Evolutionary conservation across 192 early-diverging fungal species (phyloP), one percentile per base, ranked within the genome.

Genomic region (Chytriomyces sp.): DNA sequence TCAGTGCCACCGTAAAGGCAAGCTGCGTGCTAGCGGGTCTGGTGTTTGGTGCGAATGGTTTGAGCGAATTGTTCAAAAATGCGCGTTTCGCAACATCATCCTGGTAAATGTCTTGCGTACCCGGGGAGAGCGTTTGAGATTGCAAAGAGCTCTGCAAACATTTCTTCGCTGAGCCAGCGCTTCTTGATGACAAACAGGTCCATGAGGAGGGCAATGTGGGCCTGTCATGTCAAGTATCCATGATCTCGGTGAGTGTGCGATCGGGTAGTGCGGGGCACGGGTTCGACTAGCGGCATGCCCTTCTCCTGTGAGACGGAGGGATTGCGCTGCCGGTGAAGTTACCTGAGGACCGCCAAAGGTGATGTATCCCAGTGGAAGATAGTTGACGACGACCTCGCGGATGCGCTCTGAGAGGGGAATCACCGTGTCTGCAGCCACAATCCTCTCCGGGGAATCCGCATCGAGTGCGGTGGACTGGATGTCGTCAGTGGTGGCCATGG

Each of bases 261-360:
- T 58, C n/a, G 10, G 44, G 10, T 49, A 14, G 10, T 14, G 44
- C 10, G 10, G 44, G 10, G 10, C n/a, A n/a, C n/a, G n/a, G n/a
- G n/a, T n/a, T n/a, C n/a, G n/a, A 25, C 28, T 57, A 25, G 7
- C 7, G n/a, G 25, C 26, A 25, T 25, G 10, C 6, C 30, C 26
- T 1, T 57, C 22, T 12, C 10, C 56, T n/a, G 17, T 7, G 7
- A 8, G 55, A 25, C 26, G 7, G 55, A 57, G 17, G 26, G 17
- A 57, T 7, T 57, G 25, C 6, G 7, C 6, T 57, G 55, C 22
- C 30, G 25, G 30, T 52, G 28, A 12, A 59, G 17, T 14, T 39
- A 74, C 73, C 62, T 77, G 78, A 3, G 90, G 89, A 3, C 89
- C 89, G 34, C 89, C 89, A 66, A 91, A 91, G 0, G 88, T 82